A percentile compares a stretch with the other conserved stretches of the same genome.
phyloP scores from a whole-genome alignment of 2,329 filamentous ascomycete genomes.

The Fusarium ambrosium region DNA sequence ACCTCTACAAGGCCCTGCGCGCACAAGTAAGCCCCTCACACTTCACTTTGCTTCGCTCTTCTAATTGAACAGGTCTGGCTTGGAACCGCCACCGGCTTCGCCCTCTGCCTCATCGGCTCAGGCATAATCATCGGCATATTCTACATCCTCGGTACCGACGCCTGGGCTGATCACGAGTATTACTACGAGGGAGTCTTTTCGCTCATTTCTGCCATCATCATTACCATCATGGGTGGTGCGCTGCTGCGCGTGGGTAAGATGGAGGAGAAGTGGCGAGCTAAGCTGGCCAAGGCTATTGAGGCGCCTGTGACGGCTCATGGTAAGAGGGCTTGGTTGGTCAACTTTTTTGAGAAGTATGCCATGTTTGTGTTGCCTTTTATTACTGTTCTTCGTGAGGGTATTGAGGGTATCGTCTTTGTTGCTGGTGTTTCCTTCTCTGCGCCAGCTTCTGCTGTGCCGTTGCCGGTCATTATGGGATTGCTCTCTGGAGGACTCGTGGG shows the following conservation, averaged over 20 bases:
- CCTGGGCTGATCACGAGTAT: constrained; percentile 79
- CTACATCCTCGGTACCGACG: constrained; percentile 75
- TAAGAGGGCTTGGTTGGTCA: constrained; percentile 65
- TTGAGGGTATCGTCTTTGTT: constrained; percentile 91
- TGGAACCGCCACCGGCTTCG: constrained; percentile 52
- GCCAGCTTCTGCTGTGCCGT: constrained; percentile 81
- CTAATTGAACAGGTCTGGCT: constrained; percentile 66
- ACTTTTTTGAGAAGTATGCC: constrained; percentile 81
- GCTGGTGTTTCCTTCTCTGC: constrained; percentile 84
- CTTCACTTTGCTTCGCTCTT: neutral
- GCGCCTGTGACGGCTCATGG: constrained; percentile 60
- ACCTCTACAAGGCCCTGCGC: constrained; percentile 75
- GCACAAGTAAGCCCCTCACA: constrained; percentile 66
- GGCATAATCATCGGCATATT: constrained; percentile 79
- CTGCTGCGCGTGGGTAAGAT: constrained; percentile 86
- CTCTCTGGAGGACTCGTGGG: constrained; percentile 76
- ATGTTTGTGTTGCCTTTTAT: constrained; percentile 91
- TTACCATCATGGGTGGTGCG: constrained; percentile 84
- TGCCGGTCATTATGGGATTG: constrained; percentile 81
- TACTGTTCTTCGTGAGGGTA: constrained; percentile 85
- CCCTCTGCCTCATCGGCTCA: constrained; percentile 75
- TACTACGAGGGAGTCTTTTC: constrained; percentile 87
- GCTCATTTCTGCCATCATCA: constrained; percentile 83
- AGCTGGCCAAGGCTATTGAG: constrained; percentile 80
- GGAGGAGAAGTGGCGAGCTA: constrained; percentile 87